Conservation (phyloP, 2,329 filamentous ascomycete genomes). For the Exophiala xenobiotica region DNA sequence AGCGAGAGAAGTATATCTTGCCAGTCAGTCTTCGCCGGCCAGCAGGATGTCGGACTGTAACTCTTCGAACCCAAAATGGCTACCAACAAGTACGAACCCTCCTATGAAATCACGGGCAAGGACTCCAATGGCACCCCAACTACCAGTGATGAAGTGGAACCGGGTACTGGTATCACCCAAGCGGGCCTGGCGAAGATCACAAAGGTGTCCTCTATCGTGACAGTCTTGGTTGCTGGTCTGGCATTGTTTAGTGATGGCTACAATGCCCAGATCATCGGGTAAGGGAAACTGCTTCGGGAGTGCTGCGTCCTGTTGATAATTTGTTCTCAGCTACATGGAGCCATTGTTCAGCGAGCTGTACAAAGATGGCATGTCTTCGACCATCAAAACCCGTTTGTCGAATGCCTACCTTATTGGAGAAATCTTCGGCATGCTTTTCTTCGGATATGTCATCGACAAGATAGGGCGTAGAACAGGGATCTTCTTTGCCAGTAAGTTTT, state of each 20-base stretch:
- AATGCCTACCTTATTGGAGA: conserved; percentile 58
- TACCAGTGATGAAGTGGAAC: background rate
- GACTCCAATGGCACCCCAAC: background rate
- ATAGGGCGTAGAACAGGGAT: conserved; percentile 52
- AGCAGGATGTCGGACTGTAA: background rate
- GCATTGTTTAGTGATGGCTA: conserved; percentile 42
- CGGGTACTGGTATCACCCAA: conserved; percentile 2
- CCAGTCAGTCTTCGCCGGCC: background rate
- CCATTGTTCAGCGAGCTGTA: conserved; percentile 39
- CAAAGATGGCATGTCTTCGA: conserved; percentile 34
- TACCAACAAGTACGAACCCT: conserved; percentile 3
- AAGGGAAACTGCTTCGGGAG: too few relatives aligned
- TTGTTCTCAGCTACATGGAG: conserved; percentile 37
- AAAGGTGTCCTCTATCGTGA: conserved; percentile 34
- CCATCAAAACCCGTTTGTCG: conserved; percentile 53
- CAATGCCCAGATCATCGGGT: conserved; percentile 40
- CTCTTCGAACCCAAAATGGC: background rate
- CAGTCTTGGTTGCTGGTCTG: conserved; percentile 38
- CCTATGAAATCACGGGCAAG: conserved; percentile 5
- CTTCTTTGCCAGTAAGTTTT: conserved; percentile 49
- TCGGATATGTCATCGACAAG: conserved; percentile 52
- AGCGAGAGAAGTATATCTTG: background rate
- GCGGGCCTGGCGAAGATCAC: conserved; percentile 6
- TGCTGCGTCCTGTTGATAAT: background rate
- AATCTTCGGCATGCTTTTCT: conserved; percentile 57